Percentiles rank a stretch among this genome's conserved stretches.
These are phyloP conservation scores for Grigorovia humatica DNA, from an alignment of 805 yeast genomes.

Conservation along the genomic window DNA sequence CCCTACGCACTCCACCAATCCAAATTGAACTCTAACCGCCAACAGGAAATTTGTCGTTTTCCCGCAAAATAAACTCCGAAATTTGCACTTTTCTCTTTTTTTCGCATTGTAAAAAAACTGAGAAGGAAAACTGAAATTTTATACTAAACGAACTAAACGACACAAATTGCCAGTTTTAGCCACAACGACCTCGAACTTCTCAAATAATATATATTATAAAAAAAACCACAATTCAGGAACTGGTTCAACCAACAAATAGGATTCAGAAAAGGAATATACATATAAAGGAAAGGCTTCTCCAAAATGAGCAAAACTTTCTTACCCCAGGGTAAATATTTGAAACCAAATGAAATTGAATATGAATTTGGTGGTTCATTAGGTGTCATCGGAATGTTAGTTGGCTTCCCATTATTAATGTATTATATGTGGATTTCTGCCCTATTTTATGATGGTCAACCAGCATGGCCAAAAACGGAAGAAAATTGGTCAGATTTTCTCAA, in stretches of 20 bases:
- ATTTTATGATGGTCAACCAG: constrained; percentile 64
- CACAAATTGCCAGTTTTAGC: neutral
- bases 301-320: constrained; percentile 11
- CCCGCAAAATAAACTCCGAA: neutral
- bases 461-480: constrained; percentile 56
- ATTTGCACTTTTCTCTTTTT: neutral
- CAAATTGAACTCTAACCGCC: neutral
- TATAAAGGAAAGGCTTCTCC: neutral
- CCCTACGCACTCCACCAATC: neutral
- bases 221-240: neutral
- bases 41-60: neutral
- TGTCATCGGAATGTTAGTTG: constrained; percentile 80
- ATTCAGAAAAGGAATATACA: too few species aligned
- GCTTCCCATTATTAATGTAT: constrained; percentile 90
- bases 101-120: neutral
- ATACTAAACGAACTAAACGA: neutral
- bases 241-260: neutral
- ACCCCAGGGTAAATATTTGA: constrained; percentile 32
- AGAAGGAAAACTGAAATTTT: neutral
- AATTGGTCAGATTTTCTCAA: constrained; percentile 43
- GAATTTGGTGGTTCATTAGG: constrained; percentile 95
- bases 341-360: constrained; percentile 51
- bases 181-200: neutral
- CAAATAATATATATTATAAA: too few species aligned
- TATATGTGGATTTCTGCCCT: constrained; percentile 91